Conservation (phyloP, 306 rosid species). For the Dalbergia cochinchinensis region DNA sequence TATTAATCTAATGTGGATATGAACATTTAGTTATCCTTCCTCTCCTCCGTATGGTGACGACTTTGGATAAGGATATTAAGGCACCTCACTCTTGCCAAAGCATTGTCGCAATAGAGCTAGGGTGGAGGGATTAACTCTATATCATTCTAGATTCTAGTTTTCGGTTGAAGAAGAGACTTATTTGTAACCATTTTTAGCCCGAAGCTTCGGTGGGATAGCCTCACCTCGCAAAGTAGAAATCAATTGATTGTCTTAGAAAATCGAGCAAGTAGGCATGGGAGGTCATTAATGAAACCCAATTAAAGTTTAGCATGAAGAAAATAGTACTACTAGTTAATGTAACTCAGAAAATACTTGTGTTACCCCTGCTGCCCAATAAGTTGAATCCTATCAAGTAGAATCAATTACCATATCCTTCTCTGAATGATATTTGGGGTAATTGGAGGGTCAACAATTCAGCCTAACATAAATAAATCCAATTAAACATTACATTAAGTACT, state of each 20-base stretch:
- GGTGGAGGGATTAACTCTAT: not conserved
- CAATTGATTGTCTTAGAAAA: conserved; percentile 38
- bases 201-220: conserved; percentile 29
- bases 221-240: conserved; percentile 28
- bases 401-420: not conserved
- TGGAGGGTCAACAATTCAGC: not conserved
- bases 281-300: conserved; percentile 28
- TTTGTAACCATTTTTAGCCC: conserved; percentile 26
- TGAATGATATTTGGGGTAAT: not conserved
- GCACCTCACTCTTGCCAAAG: conserved; percentile 14
- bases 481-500: not conserved
- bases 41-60: not conserved
- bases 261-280: conserved; percentile 34
- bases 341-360: not conserved
- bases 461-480: not conserved
- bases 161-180: conserved; percentile 21
- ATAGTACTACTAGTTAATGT: not conserved
- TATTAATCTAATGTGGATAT: not conserved
- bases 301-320: conserved; percentile 8
- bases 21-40: not conserved
- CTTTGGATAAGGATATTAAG: not conserved
- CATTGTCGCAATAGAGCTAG: not conserved
- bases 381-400: too few species aligned
- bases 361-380: too few species aligned
- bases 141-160: not conserved